A percentile compares a stretch with the other conserved stretches of the same genome.
phyloP scores from a whole-genome alignment of 345 rosid species.

The Citrus inodora region DNA sequence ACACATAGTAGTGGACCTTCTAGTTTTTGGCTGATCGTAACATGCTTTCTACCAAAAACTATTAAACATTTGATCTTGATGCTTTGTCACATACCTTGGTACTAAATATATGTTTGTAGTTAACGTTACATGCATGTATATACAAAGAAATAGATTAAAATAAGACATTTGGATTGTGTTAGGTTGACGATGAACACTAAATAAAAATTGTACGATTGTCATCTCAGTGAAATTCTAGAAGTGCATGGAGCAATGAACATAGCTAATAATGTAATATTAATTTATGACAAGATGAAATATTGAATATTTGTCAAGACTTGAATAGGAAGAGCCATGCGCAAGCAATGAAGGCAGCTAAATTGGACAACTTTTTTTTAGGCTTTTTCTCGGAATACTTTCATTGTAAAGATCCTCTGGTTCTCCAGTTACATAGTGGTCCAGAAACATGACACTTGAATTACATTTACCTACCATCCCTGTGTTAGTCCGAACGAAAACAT shows the following conservation, averaged over 20 bases:
- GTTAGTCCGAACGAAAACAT: not conserved
- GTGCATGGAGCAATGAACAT: not conserved
- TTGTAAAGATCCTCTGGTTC: not conserved
- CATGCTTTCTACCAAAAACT: not conserved
- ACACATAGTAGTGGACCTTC: not conserved
- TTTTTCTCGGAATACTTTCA: not conserved
- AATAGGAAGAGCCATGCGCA: not conserved
- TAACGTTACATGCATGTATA: not conserved
- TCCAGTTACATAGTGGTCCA: not conserved
- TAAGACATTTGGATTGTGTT: not conserved
- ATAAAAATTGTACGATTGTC: not conserved
- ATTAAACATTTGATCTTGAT: not conserved
- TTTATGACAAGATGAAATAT: not conserved
- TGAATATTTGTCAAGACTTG: not conserved
- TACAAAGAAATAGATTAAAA: not conserved
- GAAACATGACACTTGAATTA: not conserved
- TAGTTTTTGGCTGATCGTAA: not conserved
- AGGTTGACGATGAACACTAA: not conserved
- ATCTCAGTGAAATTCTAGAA: not conserved
- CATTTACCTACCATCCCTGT: not conserved
- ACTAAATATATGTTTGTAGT: not conserved
- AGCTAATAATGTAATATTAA: not conserved
- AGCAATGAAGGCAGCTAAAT: slow-evolving; percentile 13
- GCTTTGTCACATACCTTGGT: not conserved
- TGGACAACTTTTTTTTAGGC: not conserved